Conservation (phyloP, 352 stramenopile genomes). For the Phytopythium cucurbitacearum region DNA sequence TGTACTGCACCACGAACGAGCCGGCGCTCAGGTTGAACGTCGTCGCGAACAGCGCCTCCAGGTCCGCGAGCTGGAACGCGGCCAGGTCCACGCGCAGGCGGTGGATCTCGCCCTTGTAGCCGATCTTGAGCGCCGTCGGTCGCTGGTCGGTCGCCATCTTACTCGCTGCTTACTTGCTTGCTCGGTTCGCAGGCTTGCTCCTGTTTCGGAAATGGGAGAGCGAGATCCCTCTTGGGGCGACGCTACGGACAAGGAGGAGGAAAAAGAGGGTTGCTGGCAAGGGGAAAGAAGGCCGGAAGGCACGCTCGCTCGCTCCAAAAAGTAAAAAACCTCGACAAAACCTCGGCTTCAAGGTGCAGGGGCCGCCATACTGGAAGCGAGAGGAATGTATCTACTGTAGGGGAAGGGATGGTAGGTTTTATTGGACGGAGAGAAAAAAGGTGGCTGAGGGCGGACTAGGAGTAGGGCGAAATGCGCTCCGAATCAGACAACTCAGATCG, state of each 20-base stretch:
- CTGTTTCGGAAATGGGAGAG: slow-evolving; percentile 26
- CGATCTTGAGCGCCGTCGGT: slow-evolving; percentile 75
- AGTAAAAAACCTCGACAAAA: slow-evolving; percentile 5
- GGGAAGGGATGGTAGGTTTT: no score
- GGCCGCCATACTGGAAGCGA: no score
- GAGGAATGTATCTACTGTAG: no score
- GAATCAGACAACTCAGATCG: no score
- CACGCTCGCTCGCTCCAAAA: slow-evolving; percentile 1
- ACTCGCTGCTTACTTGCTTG: slow-evolving; percentile 7
- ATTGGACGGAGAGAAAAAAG: no score
- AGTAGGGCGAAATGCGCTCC: no score
- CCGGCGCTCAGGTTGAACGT: slow-evolving; percentile 48
- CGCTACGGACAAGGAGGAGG: no score
- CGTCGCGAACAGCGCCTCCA: slow-evolving; percentile 51
- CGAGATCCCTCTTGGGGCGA: no score
- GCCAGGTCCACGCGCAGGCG: slow-evolving; percentile 68
- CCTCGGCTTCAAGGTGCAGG: not conserved
- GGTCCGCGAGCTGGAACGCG: slow-evolving; percentile 33
- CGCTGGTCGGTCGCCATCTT: slow-evolving; percentile 33
- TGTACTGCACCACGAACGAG: slow-evolving; percentile 79
- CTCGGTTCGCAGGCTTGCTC: slow-evolving; percentile 5
- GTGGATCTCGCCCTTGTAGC: slow-evolving; percentile 82
- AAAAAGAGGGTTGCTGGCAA: not conserved
- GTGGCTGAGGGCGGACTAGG: no score
- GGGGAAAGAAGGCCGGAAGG: slow-evolving; percentile 6